These are phyloP conservation scores for Capronia americana DNA, from an alignment of 2,329 filamentous ascomycete species.

Conservation along the genomic window DNA sequence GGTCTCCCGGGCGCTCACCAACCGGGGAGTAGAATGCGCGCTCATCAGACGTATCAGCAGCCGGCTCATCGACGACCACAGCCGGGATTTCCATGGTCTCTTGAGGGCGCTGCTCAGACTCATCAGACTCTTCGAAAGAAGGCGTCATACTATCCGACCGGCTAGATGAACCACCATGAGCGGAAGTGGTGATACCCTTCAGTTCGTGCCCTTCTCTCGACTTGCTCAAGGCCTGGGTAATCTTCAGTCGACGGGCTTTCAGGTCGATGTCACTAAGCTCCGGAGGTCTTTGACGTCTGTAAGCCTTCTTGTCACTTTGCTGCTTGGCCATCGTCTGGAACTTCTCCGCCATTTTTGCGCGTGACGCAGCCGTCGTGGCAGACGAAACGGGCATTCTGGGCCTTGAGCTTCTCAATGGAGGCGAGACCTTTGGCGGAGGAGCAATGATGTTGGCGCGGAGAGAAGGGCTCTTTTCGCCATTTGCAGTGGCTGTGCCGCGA, in stretches of 20 bases:
- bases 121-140: slow-evolving; percentile 30
- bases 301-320: slow-evolving; percentile 45
- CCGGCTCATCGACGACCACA: slow-evolving; percentile 31
- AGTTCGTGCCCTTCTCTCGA: slow-evolving; percentile 39
- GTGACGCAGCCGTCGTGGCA: slow-evolving; percentile 73
- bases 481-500: slow-evolving; percentile 44
- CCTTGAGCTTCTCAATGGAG: slow-evolving; percentile 78
- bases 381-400: slow-evolving; percentile 79
- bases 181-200: slow-evolving; percentile 11
- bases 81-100: slow-evolving; percentile 31
- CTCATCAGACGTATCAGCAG: slow-evolving; percentile 27
- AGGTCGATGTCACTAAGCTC: slow-evolving; percentile 81
- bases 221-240: slow-evolving; percentile 83
- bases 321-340: slow-evolving; percentile 53
- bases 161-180: slow-evolving; percentile 20
- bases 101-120: slow-evolving; percentile 3
- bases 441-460: slow-evolving; percentile 77
- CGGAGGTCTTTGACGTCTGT: slow-evolving; percentile 56
- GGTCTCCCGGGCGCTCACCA: slow-evolving; percentile 28
- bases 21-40: slow-evolving; percentile 27
- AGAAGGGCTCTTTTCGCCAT: slow-evolving; percentile 60
- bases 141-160: slow-evolving; percentile 27
- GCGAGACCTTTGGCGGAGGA: slow-evolving; percentile 74
- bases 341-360: slow-evolving; percentile 68
- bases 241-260: slow-evolving; percentile 78